Evolutionary conservation across 2,329 filamentous ascomycete species (phyloP).

Genomic region (Cryphonectria japonica): DNA sequence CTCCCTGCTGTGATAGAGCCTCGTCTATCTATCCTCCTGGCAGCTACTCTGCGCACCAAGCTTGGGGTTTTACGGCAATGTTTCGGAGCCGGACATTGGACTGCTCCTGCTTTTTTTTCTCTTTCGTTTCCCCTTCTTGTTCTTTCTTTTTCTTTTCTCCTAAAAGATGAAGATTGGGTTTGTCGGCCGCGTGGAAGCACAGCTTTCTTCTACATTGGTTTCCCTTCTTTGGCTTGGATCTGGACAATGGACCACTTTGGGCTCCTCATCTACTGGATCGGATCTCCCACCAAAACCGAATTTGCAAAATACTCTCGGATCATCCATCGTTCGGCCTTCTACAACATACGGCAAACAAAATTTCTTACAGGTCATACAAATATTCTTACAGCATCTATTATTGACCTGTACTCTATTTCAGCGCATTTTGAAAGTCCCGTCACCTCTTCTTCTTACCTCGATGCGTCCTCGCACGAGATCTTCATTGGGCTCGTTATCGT

Average conservation of each 20-base stretch:
- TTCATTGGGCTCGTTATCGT: not conserved
- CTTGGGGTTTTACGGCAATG: slow-evolving; percentile 1
- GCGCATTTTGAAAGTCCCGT: slow-evolving; percentile 1
- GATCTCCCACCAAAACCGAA: slow-evolving; percentile 1
- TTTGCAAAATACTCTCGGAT: slow-evolving; percentile 10
- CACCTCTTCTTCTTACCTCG: not conserved
- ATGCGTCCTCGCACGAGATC: slow-evolving; percentile 9
- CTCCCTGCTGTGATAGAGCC: slow-evolving; percentile 12
- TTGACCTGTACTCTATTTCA: slow-evolving; percentile 19
- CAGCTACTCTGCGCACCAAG: slow-evolving; percentile 9
- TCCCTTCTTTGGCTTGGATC: slow-evolving; percentile 8
- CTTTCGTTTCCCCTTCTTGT: not conserved
- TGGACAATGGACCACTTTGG: slow-evolving; percentile 12
- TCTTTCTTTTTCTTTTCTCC: slow-evolving; percentile 10
- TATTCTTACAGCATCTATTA: slow-evolving; percentile 26
- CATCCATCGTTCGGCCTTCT: slow-evolving; percentile 3
- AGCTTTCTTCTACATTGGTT: slow-evolving; percentile 8
- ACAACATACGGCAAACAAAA: slow-evolving; percentile 11
- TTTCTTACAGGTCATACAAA: slow-evolving; percentile 26
- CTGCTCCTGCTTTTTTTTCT: not conserved
- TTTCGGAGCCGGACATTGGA: slow-evolving; percentile 1
- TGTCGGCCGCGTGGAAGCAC: not conserved
- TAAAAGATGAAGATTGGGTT: slow-evolving; percentile 1
- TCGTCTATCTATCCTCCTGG: slow-evolving; percentile 13
- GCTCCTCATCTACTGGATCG: slow-evolving; percentile 16